A percentile compares a stretch with the other conserved stretches of the same genome.
phyloP scores from a whole-genome alignment of 2,329 filamentous ascomycete species.

The Cyphellophora attinorum region DNA sequence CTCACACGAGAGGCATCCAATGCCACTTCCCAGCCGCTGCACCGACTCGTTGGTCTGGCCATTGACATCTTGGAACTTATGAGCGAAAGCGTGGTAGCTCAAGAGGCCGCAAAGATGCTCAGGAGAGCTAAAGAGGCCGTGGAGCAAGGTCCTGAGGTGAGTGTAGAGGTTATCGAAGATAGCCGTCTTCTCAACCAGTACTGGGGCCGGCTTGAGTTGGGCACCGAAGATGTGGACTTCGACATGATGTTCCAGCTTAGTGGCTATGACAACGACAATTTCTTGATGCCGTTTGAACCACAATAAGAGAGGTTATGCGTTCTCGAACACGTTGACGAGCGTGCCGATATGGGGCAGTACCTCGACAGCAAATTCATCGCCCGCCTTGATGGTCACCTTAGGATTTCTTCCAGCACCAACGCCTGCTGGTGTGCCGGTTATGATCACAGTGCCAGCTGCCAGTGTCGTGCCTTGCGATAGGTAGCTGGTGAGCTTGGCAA shows the following conservation, averaged over 20 bases:
- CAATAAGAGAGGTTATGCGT: too few species aligned
- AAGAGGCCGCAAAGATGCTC: not conserved
- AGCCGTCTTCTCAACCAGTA: not conserved
- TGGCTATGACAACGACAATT: too few species aligned
- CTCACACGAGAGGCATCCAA: not conserved
- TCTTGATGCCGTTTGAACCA: too few species aligned
- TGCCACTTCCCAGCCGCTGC: not conserved
- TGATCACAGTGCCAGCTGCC: constrained; percentile 27
- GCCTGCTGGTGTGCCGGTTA: constrained; percentile 33
- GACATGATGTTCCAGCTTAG: too few species aligned
- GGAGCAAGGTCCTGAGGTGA: not conserved
- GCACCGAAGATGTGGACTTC: too few species aligned
- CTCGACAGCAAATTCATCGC: constrained; percentile 38
- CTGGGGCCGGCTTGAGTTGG: not conserved
- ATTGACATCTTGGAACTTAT: constrained; percentile 1
- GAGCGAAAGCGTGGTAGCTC: not conserved
- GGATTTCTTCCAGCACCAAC: constrained; percentile 34
- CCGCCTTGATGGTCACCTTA: constrained; percentile 27
- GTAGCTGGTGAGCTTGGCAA: constrained; percentile 27
- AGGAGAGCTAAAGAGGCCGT: not conserved
- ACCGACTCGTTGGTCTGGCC: not conserved
- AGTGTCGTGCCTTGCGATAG: constrained; percentile 30
- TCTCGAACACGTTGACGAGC: constrained; percentile 29
- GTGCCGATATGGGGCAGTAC: constrained; percentile 40
- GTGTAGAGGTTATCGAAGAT: not conserved